phyloP scores from a whole-genome alignment of 768 basidiomycete species.

The Galerina sulciceps region DNA sequence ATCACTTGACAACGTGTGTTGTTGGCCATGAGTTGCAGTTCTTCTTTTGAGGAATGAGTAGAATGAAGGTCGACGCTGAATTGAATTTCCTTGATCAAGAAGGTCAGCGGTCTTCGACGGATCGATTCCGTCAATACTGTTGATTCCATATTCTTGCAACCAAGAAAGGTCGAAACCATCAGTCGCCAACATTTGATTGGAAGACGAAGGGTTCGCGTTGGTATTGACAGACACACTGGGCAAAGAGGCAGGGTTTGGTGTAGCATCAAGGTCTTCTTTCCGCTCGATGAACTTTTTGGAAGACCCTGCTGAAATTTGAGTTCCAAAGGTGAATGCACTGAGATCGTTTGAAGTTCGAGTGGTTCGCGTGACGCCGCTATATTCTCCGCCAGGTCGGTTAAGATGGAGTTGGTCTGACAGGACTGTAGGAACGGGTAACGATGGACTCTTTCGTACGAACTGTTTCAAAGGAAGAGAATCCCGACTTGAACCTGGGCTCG shows the following conservation, averaged over 20 bases:
- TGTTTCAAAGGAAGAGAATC: constrained; percentile 18
- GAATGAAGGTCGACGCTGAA: constrained; percentile 15
- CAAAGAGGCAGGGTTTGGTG: constrained; percentile 2
- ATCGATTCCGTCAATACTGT: constrained; percentile 29
- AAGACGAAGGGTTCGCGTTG: not conserved
- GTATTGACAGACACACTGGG: constrained; percentile 1
- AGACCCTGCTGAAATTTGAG: not conserved
- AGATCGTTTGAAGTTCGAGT: constrained; percentile 64
- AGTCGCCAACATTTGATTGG: constrained; percentile 18
- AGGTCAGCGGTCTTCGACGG: constrained; percentile 30
- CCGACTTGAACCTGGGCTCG: constrained; percentile 15
- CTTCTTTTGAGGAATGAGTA: constrained; percentile 25
- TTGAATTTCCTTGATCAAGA: constrained; percentile 17
- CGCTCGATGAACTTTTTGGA: constrained; percentile 42
- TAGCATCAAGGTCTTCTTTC: constrained; percentile 25
- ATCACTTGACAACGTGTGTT: constrained; percentile 46
- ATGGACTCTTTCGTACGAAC: constrained; percentile 48
- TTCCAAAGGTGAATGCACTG: constrained; percentile 18
- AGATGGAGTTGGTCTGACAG: constrained; percentile 20
- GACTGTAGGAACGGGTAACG: constrained; percentile 62
- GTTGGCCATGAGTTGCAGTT: constrained; percentile 27
- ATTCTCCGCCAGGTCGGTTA: constrained; percentile 53
- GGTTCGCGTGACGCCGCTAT: constrained; percentile 60
- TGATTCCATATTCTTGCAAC: constrained; percentile 23
- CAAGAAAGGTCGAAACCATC: constrained; percentile 49